Conservation (phyloP, 768 basidiomycete genomes). For the Kwoniella newhampshirensis region DNA sequence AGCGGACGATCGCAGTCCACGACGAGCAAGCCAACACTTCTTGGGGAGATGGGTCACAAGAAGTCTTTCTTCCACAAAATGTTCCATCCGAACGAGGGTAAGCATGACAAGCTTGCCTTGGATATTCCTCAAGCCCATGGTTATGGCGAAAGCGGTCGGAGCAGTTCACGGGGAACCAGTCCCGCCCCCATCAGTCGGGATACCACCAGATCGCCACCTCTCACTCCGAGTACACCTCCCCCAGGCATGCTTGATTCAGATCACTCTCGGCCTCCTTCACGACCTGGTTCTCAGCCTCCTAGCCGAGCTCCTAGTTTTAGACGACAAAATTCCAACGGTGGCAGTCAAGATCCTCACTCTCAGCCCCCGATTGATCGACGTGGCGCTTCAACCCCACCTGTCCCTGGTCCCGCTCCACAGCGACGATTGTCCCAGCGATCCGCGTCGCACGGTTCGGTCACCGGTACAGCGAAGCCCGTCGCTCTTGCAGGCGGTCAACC, state of each 20-base stretch:
- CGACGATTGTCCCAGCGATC: constrained; percentile 29
- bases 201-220: constrained; percentile 44
- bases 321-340: constrained; percentile 8
- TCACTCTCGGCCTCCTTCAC: constrained; percentile 38
- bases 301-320: constrained; percentile 27
- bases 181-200: constrained; percentile 30
- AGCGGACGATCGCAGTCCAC: constrained; percentile 13
- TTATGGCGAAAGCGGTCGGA: constrained; percentile 6
- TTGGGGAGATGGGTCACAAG: constrained; percentile 44
- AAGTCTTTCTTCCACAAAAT: constrained; percentile 52
- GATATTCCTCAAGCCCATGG: constrained; percentile 12
- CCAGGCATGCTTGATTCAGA: constrained; percentile 32
- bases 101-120: constrained; percentile 22
- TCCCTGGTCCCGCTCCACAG: constrained; percentile 14
- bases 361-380: constrained; percentile 37
- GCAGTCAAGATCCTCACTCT: constrained; percentile 37
- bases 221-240: constrained; percentile 46
- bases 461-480: constrained; percentile 18
- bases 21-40: constrained; percentile 40
- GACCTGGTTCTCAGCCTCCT: constrained; percentile 22
- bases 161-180: constrained; percentile 22
- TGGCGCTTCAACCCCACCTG: constrained; percentile 14
- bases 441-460: constrained; percentile 23
- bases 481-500: constrained; percentile 30
- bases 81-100: constrained; percentile 42